These are phyloP conservation scores for Sesbania bispinosa DNA, from an alignment of 306 rosid species.

Conservation along the genomic window DNA sequence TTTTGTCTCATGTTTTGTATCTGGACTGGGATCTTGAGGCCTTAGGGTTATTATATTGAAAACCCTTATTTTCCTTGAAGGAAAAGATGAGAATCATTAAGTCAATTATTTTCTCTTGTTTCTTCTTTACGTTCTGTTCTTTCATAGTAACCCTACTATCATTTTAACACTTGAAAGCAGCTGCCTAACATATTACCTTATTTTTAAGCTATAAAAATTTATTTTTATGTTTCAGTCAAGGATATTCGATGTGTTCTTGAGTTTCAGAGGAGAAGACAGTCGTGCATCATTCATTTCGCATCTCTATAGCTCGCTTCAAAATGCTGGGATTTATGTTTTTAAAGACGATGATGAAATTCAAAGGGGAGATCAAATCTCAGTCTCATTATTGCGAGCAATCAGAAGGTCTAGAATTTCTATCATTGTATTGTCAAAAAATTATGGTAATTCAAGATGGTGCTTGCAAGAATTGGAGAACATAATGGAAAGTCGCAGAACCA, in stretches of 20 bases:
- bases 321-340: neutral
- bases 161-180: no score
- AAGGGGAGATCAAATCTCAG: neutral
- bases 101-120: no score
- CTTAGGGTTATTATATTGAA: no score
- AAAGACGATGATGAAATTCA: neutral
- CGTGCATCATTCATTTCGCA: neutral
- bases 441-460: slow-evolving; percentile 28
- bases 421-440: slow-evolving; percentile 12
- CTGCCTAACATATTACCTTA: no score
- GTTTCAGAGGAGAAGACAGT: slow-evolving; percentile 5
- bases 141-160: no score
- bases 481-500: neutral
- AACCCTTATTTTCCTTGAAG: no score
- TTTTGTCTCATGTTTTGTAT: no score
- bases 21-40: no score
- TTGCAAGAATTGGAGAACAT: slow-evolving; percentile 1
- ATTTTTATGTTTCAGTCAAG: neutral
- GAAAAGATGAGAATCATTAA: no score
- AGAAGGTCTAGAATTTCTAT: neutral
- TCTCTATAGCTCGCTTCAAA: neutral
- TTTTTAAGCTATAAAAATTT: no score
- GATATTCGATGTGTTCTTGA: slow-evolving; percentile 9
- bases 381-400: neutral
- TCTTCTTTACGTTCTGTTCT: no score